These are phyloP conservation scores for Prosopis cineraria DNA, from an alignment of 306 rosid species.

Conservation along the genomic window DNA sequence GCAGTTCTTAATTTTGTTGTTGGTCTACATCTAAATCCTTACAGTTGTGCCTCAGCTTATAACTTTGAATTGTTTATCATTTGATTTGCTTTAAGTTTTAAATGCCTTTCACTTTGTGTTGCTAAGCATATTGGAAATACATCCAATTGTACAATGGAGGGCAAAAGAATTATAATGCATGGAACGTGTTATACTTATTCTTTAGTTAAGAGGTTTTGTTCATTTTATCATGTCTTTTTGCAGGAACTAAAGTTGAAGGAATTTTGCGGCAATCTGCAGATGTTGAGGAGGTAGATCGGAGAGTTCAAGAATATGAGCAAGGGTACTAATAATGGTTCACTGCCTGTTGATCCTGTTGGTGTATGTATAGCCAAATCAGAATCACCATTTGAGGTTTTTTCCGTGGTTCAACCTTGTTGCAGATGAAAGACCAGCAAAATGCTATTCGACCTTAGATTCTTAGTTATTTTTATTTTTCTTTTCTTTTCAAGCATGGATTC, in stretches of 20 bases:
- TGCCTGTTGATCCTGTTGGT: neutral
- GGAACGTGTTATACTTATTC: neutral
- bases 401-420: neutral
- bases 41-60: neutral
- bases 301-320: conserved; percentile 97
- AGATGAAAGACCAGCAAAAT: conserved; percentile 11
- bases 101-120: conserved; percentile 3
- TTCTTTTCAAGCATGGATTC: conserved; percentile 26
- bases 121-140: conserved; percentile 19
- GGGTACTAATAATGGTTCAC: conserved; percentile 44
- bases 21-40: neutral
- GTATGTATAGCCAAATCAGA: neutral
- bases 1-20: neutral
- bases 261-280: conserved; percentile 97
- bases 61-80: neutral
- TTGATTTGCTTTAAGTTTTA: neutral
- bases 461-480: neutral
- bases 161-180: neutral
- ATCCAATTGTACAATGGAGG: neutral
- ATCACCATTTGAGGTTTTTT: neutral
- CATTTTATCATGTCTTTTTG: conserved; percentile 20
- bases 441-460: conserved; percentile 11
- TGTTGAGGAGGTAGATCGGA: conserved; percentile 96
- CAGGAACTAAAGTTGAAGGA: conserved; percentile 89
- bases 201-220: conserved; percentile 15